Evolutionary conservation across 148 eudicot genomes (phyloP), one percentile per base, ranked within the genome.

Genomic region (Drosera capensis): DNA sequence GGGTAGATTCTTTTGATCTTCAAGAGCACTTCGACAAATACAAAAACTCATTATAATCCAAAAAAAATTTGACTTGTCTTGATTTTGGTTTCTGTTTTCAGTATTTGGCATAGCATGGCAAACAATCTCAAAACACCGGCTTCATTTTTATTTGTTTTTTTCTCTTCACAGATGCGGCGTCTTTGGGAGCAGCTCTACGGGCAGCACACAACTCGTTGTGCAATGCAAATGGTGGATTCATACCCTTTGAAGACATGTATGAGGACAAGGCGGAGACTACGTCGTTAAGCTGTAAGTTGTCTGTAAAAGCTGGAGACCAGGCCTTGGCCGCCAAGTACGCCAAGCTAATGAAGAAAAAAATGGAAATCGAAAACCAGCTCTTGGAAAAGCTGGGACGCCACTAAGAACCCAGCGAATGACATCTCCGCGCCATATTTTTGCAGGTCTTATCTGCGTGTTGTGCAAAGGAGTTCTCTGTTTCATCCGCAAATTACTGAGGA

Each of bases 121-220:
- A 28, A 5, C 11, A 6, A 5, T 28, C 31, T 28, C 31, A 28
- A 28, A 28, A 11, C 7, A 21, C 19, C 25, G 1, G 14, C 11
- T 1, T 1, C 6, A 9, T 19, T 31, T 15, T 34, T 0, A 34
- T 9, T 15, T 9, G 9, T 11, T 18, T 28, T 1, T 43, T 45
- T 13, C 26, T 43, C 21, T 56, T 24, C 50, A 41, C 80, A 87
- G 96, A 82, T 60, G 79, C 94, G 5, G 94, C 94, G 11, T 82
- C 94, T 4, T 50, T 79, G 26, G 96, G 94, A 8, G 96, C 68
- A 28, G 96, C 96, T 39, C 36, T 87, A 41, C 72, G 96, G 68
- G 96, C 94, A 14, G 96, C 96, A 50, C 96, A 87, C 45, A 94
- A 90, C 13, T 87, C 86, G 94, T 46, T 87, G 47, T 82, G 96